phyloP scores from a whole-genome alignment of 1,139 yeast species.

The Scheffersomyces stambukii region DNA sequence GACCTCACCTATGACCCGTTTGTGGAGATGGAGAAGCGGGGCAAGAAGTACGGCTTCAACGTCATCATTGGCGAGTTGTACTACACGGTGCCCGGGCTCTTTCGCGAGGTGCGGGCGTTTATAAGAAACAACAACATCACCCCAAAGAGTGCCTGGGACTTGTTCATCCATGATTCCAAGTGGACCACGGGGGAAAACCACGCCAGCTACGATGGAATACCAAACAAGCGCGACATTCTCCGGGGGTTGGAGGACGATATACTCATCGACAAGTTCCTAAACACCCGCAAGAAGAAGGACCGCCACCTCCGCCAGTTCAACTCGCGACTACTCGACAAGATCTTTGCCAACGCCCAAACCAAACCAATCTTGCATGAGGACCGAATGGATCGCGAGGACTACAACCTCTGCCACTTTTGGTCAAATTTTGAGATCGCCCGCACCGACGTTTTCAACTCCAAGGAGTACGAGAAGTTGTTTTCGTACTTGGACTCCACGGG shows the following conservation, averaged over 20 bases:
- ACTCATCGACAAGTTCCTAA: conserved; percentile 21
- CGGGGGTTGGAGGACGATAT: conserved; percentile 25
- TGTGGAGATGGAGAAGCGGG: conserved; percentile 62
- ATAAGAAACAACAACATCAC: conserved; percentile 41
- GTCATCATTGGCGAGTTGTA: conserved; percentile 69
- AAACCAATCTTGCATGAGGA: conserved; percentile 45
- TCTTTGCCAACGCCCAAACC: conserved; percentile 21
- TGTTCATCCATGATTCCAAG: conserved; percentile 40
- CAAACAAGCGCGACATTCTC: conserved; percentile 16
- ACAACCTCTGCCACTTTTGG: conserved; percentile 88
- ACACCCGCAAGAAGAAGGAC: conserved; percentile 17
- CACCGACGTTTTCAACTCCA: conserved; percentile 65
- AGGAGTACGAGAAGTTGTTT: conserved; percentile 61
- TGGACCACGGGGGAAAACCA: conserved; percentile 19
- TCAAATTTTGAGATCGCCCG: conserved; percentile 89
- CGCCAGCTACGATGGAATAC: conserved; percentile 17
- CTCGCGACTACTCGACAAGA: conserved; percentile 18
- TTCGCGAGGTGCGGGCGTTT: conserved; percentile 64
- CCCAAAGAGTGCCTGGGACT: conserved; percentile 56
- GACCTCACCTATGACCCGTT: conserved; percentile 92
- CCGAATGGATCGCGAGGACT: conserved; percentile 60
- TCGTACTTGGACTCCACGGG: conserved; percentile 62
- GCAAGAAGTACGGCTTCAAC: conserved; percentile 81
- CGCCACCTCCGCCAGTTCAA: conserved; percentile 24
- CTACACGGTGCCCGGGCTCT: conserved; percentile 77